phyloP scores from a whole-genome alignment of 176 grass and related monocot species.

The Cymbopogon citratus region DNA sequence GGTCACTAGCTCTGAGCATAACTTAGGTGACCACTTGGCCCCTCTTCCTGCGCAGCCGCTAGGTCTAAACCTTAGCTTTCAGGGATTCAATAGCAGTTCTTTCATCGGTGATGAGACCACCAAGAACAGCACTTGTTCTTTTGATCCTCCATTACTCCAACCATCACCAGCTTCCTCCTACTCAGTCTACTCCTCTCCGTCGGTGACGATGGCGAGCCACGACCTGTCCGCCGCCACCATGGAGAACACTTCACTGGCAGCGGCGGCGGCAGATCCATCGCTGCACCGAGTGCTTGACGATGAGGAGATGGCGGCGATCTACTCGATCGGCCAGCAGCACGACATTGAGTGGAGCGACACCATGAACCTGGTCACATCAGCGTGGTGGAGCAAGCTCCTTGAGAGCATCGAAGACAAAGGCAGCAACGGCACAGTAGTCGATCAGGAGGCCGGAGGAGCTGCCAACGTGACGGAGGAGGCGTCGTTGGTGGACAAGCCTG shows the following conservation, averaged over 20 bases:
- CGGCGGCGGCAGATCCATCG: neutral
- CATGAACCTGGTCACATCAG: constrained; percentile 69
- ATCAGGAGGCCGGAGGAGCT: neutral
- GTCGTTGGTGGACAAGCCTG: neutral
- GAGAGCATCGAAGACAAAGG: constrained; percentile 52
- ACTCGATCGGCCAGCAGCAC: constrained; percentile 67
- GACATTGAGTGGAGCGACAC: constrained; percentile 91
- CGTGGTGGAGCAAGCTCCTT: constrained; percentile 88
- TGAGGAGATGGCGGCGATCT: constrained; percentile 76
- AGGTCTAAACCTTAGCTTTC: constrained; percentile 81
- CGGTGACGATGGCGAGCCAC: constrained; percentile 13
- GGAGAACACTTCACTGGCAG: constrained; percentile 30
- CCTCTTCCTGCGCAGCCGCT: constrained; percentile 62
- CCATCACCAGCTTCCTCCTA: constrained; percentile 55
- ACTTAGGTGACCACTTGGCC: constrained; percentile 26
- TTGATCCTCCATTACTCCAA: constrained; percentile 33
- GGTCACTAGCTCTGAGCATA: constrained; percentile 21
- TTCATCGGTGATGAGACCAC: neutral
- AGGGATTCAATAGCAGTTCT: constrained; percentile 45
- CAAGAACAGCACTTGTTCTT: constrained; percentile 14
- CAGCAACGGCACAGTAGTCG: neutral
- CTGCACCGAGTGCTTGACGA: constrained; percentile 74
- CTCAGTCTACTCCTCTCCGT: constrained; percentile 50
- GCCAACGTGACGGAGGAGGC: neutral
- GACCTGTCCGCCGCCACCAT: constrained; percentile 7